Percentiles rank a stretch among this genome's conserved stretches.
phyloP scores from a whole-genome alignment of 2,329 filamentous ascomycete species.

The Xylariaceae sp. region DNA sequence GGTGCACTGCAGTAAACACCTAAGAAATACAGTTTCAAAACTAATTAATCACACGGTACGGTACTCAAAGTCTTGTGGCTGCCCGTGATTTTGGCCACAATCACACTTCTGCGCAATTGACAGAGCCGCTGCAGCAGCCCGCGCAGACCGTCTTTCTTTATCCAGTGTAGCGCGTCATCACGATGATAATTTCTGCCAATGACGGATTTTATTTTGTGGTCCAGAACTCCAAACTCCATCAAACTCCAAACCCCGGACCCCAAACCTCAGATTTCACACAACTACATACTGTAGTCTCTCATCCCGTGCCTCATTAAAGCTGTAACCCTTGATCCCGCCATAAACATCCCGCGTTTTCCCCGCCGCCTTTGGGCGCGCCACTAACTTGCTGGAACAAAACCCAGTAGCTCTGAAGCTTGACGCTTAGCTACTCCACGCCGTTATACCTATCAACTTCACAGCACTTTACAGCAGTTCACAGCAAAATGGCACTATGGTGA shows the following conservation, averaged over 20 bases:
- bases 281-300: not conserved
- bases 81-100: too few relatives aligned
- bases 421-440: not conserved
- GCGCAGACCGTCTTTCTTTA: not conserved
- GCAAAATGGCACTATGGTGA: constrained; percentile 16
- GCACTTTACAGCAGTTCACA: constrained; percentile 2
- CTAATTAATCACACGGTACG: too few relatives aligned
- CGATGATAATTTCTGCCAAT: constrained; percentile 20
- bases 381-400: not conserved
- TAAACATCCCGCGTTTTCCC: not conserved
- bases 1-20: too few relatives aligned
- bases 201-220: constrained; percentile 27
- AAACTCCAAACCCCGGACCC: not conserved
- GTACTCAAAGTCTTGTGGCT: too few relatives aligned
- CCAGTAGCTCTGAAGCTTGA: not conserved
- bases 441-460: not conserved
- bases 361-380: not conserved
- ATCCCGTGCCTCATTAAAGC: not conserved
- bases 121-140: not conserved
- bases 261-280: not conserved
- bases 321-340: not conserved
- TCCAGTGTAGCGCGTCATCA: constrained; percentile 17
- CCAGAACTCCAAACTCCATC: constrained; percentile 3
- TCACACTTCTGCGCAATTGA: too few relatives aligned
- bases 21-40: too few relatives aligned